phyloP scores from a whole-genome alignment of 768 basidiomycete species.

The Royoungia palumana region DNA sequence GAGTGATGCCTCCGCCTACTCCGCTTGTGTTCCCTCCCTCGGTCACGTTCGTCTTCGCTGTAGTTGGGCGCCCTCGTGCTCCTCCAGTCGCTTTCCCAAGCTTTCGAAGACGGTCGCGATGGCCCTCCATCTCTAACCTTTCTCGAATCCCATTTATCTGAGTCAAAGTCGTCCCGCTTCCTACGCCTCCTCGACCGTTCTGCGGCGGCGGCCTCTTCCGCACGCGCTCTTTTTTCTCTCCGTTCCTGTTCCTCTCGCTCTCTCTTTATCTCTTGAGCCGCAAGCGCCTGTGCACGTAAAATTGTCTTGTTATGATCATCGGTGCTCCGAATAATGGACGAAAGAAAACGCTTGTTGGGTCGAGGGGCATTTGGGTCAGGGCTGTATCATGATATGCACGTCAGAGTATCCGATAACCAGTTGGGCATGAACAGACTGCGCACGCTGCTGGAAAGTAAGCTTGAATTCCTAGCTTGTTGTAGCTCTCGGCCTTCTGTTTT shows the following conservation, averaged over 20 bases:
- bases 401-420: not conserved
- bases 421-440: constrained; percentile 34
- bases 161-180: constrained; percentile 28
- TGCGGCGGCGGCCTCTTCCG: constrained; percentile 73
- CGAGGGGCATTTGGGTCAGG: constrained; percentile 71
- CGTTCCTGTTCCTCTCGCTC: constrained; percentile 66
- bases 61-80: constrained; percentile 44
- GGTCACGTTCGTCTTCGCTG: constrained; percentile 31
- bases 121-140: constrained; percentile 43
- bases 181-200: constrained; percentile 48
- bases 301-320: constrained; percentile 95
- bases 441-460: constrained; percentile 63
- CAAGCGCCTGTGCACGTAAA: constrained; percentile 64
- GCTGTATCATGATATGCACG: constrained; percentile 31
- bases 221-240: constrained; percentile 58
- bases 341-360: constrained; percentile 79
- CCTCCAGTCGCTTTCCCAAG: constrained; percentile 45
- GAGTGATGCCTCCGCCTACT: constrained; percentile 27
- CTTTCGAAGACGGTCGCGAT: constrained; percentile 40
- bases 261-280: constrained; percentile 69
- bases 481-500: constrained; percentile 83
- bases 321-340: constrained; percentile 86
- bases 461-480: constrained; percentile 69
- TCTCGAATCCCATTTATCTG: constrained; percentile 32
- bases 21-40: constrained; percentile 16